Conservation (phyloP, 2,329 filamentous ascomycete species). For the Penicillium sp. region DNA sequence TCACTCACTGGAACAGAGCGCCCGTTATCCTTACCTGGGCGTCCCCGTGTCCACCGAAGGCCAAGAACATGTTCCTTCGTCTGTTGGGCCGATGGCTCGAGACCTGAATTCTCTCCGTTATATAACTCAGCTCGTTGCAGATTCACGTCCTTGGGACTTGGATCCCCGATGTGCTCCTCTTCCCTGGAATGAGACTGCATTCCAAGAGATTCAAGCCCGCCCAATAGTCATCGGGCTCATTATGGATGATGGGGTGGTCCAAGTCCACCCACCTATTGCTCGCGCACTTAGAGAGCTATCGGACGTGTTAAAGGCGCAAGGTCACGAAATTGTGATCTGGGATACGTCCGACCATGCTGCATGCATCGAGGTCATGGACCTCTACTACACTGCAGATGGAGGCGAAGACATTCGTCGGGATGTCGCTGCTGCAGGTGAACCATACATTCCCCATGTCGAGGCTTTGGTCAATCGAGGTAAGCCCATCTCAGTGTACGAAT, state of each 20-base stretch:
- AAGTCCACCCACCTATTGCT: slow-evolving; percentile 53
- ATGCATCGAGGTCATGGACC: slow-evolving; percentile 60
- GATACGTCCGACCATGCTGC: slow-evolving; percentile 49
- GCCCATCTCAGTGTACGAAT: slow-evolving; percentile 61
- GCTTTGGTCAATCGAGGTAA: slow-evolving; percentile 53
- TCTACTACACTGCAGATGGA: slow-evolving; percentile 62
- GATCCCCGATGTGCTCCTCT: slow-evolving; percentile 56
- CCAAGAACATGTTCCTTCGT: slow-evolving; percentile 63
- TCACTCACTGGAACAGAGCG: slow-evolving; percentile 43
- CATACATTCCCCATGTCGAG: slow-evolving; percentile 59
- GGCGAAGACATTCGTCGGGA: slow-evolving; percentile 61
- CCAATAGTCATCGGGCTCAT: slow-evolving; percentile 53
- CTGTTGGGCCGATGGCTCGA: slow-evolving; percentile 60
- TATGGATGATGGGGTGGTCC: slow-evolving; percentile 55
- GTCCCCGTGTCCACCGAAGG: slow-evolving; percentile 62
- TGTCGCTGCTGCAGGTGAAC: slow-evolving; percentile 56
- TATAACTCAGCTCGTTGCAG: slow-evolving; percentile 49
- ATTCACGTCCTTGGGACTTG: slow-evolving; percentile 51
- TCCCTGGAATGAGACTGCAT: slow-evolving; percentile 52
- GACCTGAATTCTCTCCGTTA: slow-evolving; percentile 51
- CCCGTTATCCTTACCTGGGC: slow-evolving; percentile 57
- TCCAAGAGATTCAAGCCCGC: slow-evolving; percentile 39
- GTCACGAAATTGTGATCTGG: slow-evolving; percentile 58
- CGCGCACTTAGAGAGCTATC: slow-evolving; percentile 43
- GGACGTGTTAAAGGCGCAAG: slow-evolving; percentile 43